Evolutionary conservation across 2,329 filamentous ascomycete genomes (phyloP), one percentile per base, ranked within the genome.

Genomic region (Phoma sp.): DNA sequence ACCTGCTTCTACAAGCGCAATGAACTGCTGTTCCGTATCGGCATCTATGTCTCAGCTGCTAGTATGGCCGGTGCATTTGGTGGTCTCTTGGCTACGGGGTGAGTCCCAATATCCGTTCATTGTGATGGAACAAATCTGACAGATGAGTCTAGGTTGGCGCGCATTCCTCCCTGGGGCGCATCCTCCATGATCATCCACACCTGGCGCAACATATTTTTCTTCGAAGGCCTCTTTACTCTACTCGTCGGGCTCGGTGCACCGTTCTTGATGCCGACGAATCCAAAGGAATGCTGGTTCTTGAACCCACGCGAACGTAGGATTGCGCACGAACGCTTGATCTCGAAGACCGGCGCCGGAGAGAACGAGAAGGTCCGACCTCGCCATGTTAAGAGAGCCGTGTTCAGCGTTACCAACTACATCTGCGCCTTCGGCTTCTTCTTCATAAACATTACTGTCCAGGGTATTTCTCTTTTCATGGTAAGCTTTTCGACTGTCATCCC

Each of bases 391-490:
- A 72, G 77, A 27, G 81, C 82, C 4, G 65, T 86, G 17, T 62
- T 81, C 45, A 84, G 83, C 72, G 78, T 86, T 65, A 84, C 85
- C 72, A 86, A 84, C 74, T 82, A 83, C 65, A 81, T 84, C 36
- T 86, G 83, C 66, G 83, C 82, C 1, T 65, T 80, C 5, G 83
- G 83, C 6, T 86, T 85, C 76, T 84, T 86, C 73, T 75, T 81
- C 63, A 82, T 85, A 74, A 86, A 86, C 71, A 81, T 86, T 63
- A 85, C 83, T 1, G 83, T 87, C 2, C 83, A 86, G 53, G 72
- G 73, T 24, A 74, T 76, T 31, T 72, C 73, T 1, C 62, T 77
- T 0, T 77, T 76, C 59, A 70, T 76, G 72, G 73, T 74, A 64
- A 61, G 68, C 51, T 13, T 2, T 19, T 8, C 3, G 2, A 32